Percentiles rank a stretch among this genome's conserved stretches.
Conservation (phyloP, 768 basidiomycete species). For the Chalciporus chontae region DNA sequence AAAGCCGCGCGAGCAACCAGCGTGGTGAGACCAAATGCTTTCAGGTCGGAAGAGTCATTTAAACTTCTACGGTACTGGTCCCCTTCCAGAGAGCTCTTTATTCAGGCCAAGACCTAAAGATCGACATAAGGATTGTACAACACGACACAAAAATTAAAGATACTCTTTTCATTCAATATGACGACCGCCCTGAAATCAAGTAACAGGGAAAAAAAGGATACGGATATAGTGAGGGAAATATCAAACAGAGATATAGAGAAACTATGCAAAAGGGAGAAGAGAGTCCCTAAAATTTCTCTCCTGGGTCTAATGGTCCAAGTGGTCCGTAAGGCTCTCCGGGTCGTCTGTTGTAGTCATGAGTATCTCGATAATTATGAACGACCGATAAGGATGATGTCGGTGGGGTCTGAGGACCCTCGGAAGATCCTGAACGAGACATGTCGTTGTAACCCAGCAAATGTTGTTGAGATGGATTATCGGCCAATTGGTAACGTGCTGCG, state of each 20-base stretch:
- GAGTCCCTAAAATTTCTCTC: slow-evolving; percentile 45
- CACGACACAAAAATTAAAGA: slow-evolving; percentile 1
- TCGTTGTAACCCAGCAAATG: slow-evolving; percentile 48
- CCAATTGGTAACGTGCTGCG: slow-evolving; percentile 58
- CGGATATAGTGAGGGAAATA: slow-evolving; percentile 7
- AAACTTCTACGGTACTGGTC: not conserved
- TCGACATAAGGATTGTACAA: slow-evolving; percentile 13
- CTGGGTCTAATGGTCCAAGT: slow-evolving; percentile 59
- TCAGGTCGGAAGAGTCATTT: too few species aligned
- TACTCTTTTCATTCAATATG: slow-evolving; percentile 3
- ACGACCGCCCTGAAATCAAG: not conserved
- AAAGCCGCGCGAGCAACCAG: slow-evolving; percentile 8
- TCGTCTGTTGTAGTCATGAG: slow-evolving; percentile 38
- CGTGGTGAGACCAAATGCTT: not conserved
- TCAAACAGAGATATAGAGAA: slow-evolving; percentile 29
- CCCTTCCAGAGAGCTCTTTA: not conserved
- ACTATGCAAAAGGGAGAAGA: slow-evolving; percentile 11
- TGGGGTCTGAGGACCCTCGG: slow-evolving; percentile 17
- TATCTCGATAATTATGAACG: slow-evolving; percentile 17
- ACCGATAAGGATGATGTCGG: slow-evolving; percentile 35
- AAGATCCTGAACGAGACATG: slow-evolving; percentile 47
- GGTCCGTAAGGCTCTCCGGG: slow-evolving; percentile 43
- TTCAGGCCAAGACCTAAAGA: slow-evolving; percentile 1
- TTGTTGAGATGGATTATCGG: slow-evolving; percentile 46
- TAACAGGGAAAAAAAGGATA: not conserved